Conservation (phyloP, 1,139 yeast species). For the Suhomyces choctaworum region DNA sequence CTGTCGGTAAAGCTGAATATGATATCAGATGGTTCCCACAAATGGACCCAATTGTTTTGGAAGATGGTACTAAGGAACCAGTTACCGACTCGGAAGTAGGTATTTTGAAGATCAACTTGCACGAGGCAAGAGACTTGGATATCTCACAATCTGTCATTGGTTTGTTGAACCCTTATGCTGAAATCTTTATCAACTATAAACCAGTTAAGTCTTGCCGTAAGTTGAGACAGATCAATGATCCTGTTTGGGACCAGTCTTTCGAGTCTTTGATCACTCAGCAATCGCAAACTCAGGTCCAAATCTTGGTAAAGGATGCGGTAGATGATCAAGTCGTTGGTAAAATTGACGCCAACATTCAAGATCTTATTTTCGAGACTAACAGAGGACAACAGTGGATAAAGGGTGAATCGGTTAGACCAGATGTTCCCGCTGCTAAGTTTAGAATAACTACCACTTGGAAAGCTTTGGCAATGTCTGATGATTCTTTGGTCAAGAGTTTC, state of each 20-base stretch:
- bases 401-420: conserved; percentile 37
- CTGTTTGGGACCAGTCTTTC: conserved; percentile 64
- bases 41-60: conserved; percentile 44
- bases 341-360: conserved; percentile 55
- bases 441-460: conserved; percentile 66
- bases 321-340: conserved; percentile 52
- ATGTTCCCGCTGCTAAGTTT: conserved; percentile 47
- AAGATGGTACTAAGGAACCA: conserved; percentile 53
- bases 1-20: conserved; percentile 59
- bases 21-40: conserved; percentile 68
- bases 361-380: conserved; percentile 52
- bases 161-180: conserved; percentile 69
- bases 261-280: conserved; percentile 65
- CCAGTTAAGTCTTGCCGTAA: conserved; percentile 57
- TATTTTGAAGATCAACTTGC: conserved; percentile 67
- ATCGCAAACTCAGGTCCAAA: conserved; percentile 51
- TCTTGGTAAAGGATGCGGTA: conserved; percentile 58
- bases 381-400: conserved; percentile 54
- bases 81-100: conserved; percentile 63
- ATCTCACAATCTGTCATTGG: conserved; percentile 65
- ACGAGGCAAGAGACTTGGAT: conserved; percentile 73
- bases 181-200: conserved; percentile 57
- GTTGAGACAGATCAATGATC: conserved; percentile 66
- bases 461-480: conserved; percentile 63
- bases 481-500: conserved; percentile 43